Evolutionary conservation across 305 asterid genomes (phyloP).

Genomic region (Plantago rigida): DNA sequence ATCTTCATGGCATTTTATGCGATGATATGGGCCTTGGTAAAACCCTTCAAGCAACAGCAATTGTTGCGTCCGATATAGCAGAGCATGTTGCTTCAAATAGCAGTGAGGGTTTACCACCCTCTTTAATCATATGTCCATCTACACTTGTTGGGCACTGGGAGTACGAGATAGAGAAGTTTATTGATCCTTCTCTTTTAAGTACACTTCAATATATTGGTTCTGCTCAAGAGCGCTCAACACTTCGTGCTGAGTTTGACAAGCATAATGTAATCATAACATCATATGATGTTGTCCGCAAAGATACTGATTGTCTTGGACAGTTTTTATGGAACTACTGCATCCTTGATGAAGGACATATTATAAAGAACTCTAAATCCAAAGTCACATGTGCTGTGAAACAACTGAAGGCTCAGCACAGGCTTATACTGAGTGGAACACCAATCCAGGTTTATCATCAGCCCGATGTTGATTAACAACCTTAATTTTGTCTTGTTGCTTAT

Average conservation of each 20-base stretch:
- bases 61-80: conserved; percentile 87
- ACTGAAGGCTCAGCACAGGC: conserved; percentile 91
- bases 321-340: conserved; percentile 87
- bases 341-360: conserved; percentile 92
- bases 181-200: conserved; percentile 77
- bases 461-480: conserved; percentile 19
- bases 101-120: conserved; percentile 55
- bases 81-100: conserved; percentile 60
- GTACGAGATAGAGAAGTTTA: conserved; percentile 95
- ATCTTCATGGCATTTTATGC: conserved; percentile 92
- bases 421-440: conserved; percentile 95
- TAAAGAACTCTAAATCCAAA: conserved; percentile 87
- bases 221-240: conserved; percentile 69
- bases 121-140: conserved; percentile 82
- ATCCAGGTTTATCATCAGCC: conserved; percentile 57
- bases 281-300: conserved; percentile 92
- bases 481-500: conserved; percentile 25
- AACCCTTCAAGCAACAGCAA: conserved; percentile 93
- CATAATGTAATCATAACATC: conserved; percentile 81
- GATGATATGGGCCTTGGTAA: conserved; percentile 99
- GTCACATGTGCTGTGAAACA: conserved; percentile 94
- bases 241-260: conserved; percentile 60
- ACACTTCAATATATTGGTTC: conserved; percentile 93
- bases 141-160: conserved; percentile 99
- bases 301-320: conserved; percentile 63